phyloP scores from a whole-genome alignment of 1,139 yeast species.

The Yamadazyma triangularis region DNA sequence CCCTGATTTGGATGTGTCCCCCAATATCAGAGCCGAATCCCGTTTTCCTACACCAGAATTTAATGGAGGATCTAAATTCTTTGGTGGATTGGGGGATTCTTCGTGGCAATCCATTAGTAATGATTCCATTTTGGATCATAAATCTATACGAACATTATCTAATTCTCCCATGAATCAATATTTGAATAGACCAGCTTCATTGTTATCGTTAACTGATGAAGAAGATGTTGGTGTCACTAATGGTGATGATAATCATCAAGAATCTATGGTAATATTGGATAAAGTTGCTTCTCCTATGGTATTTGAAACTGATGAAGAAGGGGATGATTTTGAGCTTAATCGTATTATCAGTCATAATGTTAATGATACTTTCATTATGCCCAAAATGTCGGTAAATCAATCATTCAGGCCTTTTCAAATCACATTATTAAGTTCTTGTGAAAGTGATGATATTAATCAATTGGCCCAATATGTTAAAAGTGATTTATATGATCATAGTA shows the following conservation, averaged over 20 bases:
- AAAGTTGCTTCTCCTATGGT: slow-evolving; percentile 21
- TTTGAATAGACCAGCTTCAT: slow-evolving; percentile 16
- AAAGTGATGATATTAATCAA: slow-evolving; percentile 18
- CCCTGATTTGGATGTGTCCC: slow-evolving; percentile 36
- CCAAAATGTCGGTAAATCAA: slow-evolving; percentile 15
- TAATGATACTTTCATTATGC: slow-evolving; percentile 34
- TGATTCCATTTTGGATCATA: slow-evolving; percentile 7
- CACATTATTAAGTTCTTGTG: slow-evolving; percentile 18
- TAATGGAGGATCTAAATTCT: too few relatives aligned
- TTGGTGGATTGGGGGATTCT: background rate
- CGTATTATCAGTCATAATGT: slow-evolving; percentile 7
- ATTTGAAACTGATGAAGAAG: slow-evolving; percentile 42
- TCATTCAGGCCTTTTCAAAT: slow-evolving; percentile 1
- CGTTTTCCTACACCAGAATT: background rate
- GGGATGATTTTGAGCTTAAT: slow-evolving; percentile 21
- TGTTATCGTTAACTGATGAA: slow-evolving; percentile 20
- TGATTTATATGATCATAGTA: slow-evolving; percentile 5
- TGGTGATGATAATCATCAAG: slow-evolving; percentile 13
- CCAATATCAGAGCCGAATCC: slow-evolving; percentile 4
- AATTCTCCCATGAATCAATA: slow-evolving; percentile 10
- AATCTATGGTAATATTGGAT: background rate
- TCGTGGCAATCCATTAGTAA: slow-evolving; percentile 20
- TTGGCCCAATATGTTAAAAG: slow-evolving; percentile 14
- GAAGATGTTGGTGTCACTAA: slow-evolving; percentile 17
- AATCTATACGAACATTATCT: slow-evolving; percentile 9